A percentile compares a stretch with the other conserved stretches of the same genome.
Conservation (phyloP, 345 rosid genomes). For the Rhizophora apiculata region DNA sequence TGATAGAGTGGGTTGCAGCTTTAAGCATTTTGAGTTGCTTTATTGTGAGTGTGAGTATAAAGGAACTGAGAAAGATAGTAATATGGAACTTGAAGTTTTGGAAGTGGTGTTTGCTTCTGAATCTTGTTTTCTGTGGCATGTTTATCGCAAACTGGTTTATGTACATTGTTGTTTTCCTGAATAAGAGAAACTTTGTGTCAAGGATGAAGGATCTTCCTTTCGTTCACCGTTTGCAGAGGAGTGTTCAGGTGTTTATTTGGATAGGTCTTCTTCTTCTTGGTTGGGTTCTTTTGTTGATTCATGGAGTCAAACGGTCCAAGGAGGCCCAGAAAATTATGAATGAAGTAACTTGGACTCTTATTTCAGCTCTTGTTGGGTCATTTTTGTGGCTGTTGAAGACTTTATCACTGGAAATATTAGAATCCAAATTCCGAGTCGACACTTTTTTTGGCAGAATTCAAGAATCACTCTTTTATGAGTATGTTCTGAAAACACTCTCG, state of each 20-base stretch:
- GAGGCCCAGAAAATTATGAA: conserved; percentile 38
- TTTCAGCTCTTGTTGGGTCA: conserved; percentile 47
- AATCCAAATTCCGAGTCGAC: conserved; percentile 68
- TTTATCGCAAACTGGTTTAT: conserved; percentile 58
- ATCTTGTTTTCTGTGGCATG: conserved; percentile 63
- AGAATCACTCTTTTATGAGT: conserved; percentile 67
- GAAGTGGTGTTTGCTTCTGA: conserved; percentile 29
- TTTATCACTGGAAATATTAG: conserved; percentile 59
- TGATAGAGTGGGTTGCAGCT: conserved; percentile 45
- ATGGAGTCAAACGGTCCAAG: conserved; percentile 34
- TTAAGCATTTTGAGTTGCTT: conserved; percentile 29
- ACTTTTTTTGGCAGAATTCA: conserved; percentile 77
- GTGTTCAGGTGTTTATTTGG: conserved; percentile 72
- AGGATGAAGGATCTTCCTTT: conserved; percentile 67
- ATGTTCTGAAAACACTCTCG: conserved; percentile 56
- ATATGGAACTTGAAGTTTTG: conserved; percentile 50
- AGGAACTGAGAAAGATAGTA: conserved; percentile 19
- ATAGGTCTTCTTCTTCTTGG: conserved; percentile 50
- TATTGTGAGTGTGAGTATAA: conserved; percentile 48
- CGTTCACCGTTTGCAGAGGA: conserved; percentile 75
- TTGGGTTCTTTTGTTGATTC: conserved; percentile 52
- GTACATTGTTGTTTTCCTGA: conserved; percentile 62
- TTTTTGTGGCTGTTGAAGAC: conserved; percentile 62
- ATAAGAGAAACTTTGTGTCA: conserved; percentile 58
- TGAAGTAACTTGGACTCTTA: conserved; percentile 54